Evolutionary conservation across 768 basidiomycete species (phyloP), one percentile per base, ranked within the genome.

Genomic region (Mycena belliarum): DNA sequence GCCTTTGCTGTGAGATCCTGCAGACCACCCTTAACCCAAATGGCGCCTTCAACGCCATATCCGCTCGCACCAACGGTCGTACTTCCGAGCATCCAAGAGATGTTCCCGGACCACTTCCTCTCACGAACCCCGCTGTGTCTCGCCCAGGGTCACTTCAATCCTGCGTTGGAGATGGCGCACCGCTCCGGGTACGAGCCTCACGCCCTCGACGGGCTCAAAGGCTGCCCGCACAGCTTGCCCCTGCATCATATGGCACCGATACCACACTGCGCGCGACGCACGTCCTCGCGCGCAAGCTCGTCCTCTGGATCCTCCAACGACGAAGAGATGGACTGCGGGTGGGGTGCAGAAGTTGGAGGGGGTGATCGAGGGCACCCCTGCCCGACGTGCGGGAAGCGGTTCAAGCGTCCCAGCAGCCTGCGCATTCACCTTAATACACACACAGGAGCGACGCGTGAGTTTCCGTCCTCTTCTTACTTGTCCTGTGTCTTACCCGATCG

Each of bases 331-430:
- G 43, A 44, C 20, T 21, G 5, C 6, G 24, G 25, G 6, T 23
- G 26, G 24, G 43, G 18, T 4, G 43, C 24, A 15, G 15, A 16
- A 1, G 24, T 10, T 14, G 43, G 12, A 16, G 14, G 2, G 23
- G 42, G 23, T 14, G 20, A 20, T 6, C 24, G 21, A 25, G 5
- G 15, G 25, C 24, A 44, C 24, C 2, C 18, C 3, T 44, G 43
- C 16, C 43, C 24, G 3, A 16, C 43, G 2, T 44, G 43, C 15
- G 24, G 25, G 14, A 44, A 44, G 43, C 43, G 43, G 4, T 88
- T 88, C 70, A 86, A 86, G 68, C 76, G 87, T 8, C 87, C 87
- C 6, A 85, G 83, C 61, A 87, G 85, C 67, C 75, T 88, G 49
- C 74, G 79, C 26, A 86, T 86, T 33, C 86, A 87, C 66, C 76